Evolutionary conservation across 2,329 filamentous ascomycete species (phyloP), one percentile per base, ranked within the genome.

Genomic region (Penicillium sp.): DNA sequence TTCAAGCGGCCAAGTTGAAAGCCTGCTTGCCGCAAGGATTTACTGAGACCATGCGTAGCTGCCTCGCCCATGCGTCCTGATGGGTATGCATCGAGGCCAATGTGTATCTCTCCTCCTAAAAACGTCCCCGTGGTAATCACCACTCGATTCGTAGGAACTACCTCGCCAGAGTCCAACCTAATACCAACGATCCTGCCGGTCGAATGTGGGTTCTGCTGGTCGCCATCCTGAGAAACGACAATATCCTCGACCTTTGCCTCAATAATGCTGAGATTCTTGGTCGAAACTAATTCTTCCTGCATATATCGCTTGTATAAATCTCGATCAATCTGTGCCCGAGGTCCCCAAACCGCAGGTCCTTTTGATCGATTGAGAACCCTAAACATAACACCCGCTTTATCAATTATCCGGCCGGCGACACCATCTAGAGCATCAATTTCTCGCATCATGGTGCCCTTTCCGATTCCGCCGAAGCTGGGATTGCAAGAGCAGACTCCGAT

Each of bases 41-140:
- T 94, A 79, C 92, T 97, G 55, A 99, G 76, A 0, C 93, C 93
- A 67, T 91, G 91, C 0, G 94, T 97, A 0, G 94, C 92, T 21
- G 90, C 90, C 75, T 99, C 94, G 11, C 93, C 94, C 79, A 99
- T 91, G 8, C 94, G 85, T 1, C 94, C 94, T 0, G 94, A 89
- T 0, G 94, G 92, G 68, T 85, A 96, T 3, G 81, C 83, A 53
- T 96, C 83, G 7, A 97, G 77, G 0, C 91, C 94, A 60, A 99
- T 95, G 66, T 99, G 94, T 60, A 99, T 99, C 73, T 99, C 94
- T 18, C 92, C 94, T 11, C 93, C 89, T 5, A 99, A 75, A 68
- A 99, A 99, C 0, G 94, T 99, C 0, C 94, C 94, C 0, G 94
- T 99, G 0, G 94, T 97, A 64, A 99, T 97, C 23, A 99, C 83